phyloP scores from a whole-genome alignment of 306 rosid genomes.

The Geum urbanum region DNA sequence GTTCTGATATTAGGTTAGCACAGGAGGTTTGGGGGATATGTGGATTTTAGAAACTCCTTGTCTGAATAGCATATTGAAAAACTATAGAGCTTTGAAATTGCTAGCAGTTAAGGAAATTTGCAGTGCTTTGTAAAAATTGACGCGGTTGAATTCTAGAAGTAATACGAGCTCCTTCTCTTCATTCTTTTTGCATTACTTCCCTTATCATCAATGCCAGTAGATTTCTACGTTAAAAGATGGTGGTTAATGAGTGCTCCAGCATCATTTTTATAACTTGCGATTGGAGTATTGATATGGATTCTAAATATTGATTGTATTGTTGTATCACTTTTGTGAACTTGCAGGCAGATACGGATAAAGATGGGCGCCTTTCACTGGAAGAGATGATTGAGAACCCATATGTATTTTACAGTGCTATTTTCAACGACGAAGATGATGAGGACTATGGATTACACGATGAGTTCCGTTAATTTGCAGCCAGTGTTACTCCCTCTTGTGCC shows the following conservation, averaged over 20 bases:
- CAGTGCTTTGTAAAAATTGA: not conserved
- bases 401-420: slow-evolving; percentile 89
- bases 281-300: not conserved
- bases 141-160: not conserved
- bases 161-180: not conserved
- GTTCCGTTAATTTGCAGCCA: slow-evolving; percentile 59
- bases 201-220: not conserved
- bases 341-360: slow-evolving; percentile 92
- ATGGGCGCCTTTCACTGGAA: slow-evolving; percentile 68
- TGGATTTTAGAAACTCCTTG: not conserved
- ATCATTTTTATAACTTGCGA: no score
- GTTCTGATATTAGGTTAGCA: not conserved
- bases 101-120: not conserved
- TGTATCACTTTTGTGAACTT: slow-evolving; percentile 7
- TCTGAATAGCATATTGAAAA: not conserved
- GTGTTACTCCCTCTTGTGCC: slow-evolving; percentile 3
- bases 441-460: slow-evolving; percentile 78
- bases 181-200: not conserved
- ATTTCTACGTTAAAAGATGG: not conserved
- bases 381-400: slow-evolving; percentile 97
- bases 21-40: not conserved
- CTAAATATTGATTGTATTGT: not conserved
- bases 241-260: no score
- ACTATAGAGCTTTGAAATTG: not conserved
- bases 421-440: slow-evolving; percentile 68